Percentiles rank a stretch among this genome's conserved stretches.
phyloP scores from a whole-genome alignment of 768 basidiomycete species.

The Podaxis sp. region DNA sequence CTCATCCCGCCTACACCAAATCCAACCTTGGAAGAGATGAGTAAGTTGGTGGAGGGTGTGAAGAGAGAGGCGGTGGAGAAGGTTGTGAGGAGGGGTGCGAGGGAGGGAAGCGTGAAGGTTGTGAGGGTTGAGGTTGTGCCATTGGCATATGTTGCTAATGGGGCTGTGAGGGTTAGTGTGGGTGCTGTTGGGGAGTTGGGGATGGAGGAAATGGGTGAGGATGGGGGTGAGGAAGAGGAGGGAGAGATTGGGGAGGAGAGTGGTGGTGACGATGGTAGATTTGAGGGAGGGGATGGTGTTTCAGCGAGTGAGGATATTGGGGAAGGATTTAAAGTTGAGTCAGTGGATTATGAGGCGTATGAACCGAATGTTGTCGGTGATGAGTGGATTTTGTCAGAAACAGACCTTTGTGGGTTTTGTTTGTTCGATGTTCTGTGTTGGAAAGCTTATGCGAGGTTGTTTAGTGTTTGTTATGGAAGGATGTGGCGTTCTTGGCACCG shows the following conservation, averaged over 20 bases:
- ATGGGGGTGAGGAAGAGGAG: slow-evolving; percentile 16
- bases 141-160: slow-evolving; percentile 46
- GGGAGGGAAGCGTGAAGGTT: slow-evolving; percentile 41
- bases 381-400: slow-evolving; percentile 46
- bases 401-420: slow-evolving; percentile 35
- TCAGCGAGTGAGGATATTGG: background rate
- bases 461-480: slow-evolving; percentile 62
- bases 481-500: slow-evolving; percentile 58
- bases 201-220: slow-evolving; percentile 7
- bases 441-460: background rate
- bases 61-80: slow-evolving; percentile 42
- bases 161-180: slow-evolving; percentile 54
- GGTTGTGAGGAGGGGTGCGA: slow-evolving; percentile 47
- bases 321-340: slow-evolving; percentile 10
- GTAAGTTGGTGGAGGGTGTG: slow-evolving; percentile 25
- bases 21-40: slow-evolving; percentile 25
- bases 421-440: background rate
- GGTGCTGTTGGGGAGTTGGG: slow-evolving; percentile 58
- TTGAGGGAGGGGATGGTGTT: slow-evolving; percentile 16
- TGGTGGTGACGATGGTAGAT: slow-evolving; percentile 5
- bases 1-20: slow-evolving; percentile 36
- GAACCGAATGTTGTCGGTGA: slow-evolving; percentile 33
- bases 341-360: slow-evolving; percentile 34
- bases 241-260: slow-evolving; percentile 9
- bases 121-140: slow-evolving; percentile 59